Conservation (phyloP, 441 rosid genomes). For the Erodium texanum region DNA sequence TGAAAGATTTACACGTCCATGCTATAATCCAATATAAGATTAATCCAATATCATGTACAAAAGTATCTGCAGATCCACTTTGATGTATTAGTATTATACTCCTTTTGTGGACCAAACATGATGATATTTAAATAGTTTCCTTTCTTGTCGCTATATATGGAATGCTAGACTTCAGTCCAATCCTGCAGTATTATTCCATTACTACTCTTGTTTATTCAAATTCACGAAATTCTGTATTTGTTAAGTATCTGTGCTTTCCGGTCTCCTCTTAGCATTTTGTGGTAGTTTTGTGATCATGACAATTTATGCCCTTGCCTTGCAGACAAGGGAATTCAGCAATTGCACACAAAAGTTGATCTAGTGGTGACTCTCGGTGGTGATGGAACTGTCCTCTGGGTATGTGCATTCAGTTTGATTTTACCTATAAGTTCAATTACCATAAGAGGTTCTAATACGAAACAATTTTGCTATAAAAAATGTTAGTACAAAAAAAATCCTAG, state of each 20-base stretch:
- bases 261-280: background rate
- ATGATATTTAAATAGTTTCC: background rate
- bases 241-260: background rate
- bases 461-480: no score
- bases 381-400: slow-evolving; percentile 98
- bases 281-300: background rate
- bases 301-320: slow-evolving; percentile 23
- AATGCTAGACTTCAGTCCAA: background rate
- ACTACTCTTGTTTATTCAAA: background rate
- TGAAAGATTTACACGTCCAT: slow-evolving; percentile 1
- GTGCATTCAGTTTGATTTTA: slow-evolving; percentile 16
- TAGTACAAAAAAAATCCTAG: no score
- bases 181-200: slow-evolving; percentile 1
- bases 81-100: background rate
- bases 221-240: background rate
- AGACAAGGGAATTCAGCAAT: slow-evolving; percentile 58
- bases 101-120: slow-evolving; percentile 5
- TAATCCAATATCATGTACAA: slow-evolving; percentile 1
- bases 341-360: slow-evolving; percentile 84
- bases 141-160: background rate
- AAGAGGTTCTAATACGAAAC: background rate
- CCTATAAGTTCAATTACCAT: background rate
- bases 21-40: background rate
- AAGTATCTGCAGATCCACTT: background rate
- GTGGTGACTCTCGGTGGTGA: slow-evolving; percentile 98